Base-by-base conservation (phyloP, 768 basidiomycete genomes). In the Trametes villosa region DNA sequence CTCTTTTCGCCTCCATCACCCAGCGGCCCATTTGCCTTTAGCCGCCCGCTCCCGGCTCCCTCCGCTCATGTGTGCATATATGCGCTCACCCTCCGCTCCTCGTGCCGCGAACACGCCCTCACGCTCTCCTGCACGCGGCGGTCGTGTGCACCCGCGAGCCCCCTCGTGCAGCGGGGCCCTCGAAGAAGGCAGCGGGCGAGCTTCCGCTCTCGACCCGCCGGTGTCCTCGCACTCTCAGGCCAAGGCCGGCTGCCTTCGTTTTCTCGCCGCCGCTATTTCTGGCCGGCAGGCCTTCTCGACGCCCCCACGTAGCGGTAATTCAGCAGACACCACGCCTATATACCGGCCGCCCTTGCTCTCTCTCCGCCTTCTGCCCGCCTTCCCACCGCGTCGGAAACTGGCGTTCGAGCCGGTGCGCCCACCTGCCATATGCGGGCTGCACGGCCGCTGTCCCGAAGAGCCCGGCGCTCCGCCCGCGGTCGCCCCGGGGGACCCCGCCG, bases 21-120 rank as follows among this genome's bases (percentile, higher is more conserved):
- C 44, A 44, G 48, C 48, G 33, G 33, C 38, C 27, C 47, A 46
- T 47, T 38, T 24, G 34, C 36, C 46, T 30, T 48, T 31, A 6
- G 46, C 18, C 55, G 55, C 55, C 55, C 55, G 46, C 4, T 15
- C n/a, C 56, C 56, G 56, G 41, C 47, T 41, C 56, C 22, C 38
- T 41, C 56, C 56, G 55, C 18, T 33, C 22, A 2, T 42, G 3
- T 31, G 24, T 30, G 24, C 27, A 47, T n/a, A 12, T 12, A 15
- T 20, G 12, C 45, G 22, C 26, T 15, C 26, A 6, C 5, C 29
- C 45, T 5, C 13, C 24, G 4, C 12, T 17, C 11, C 13, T 24
- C 26, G 20, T 45, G 44, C 45, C 40, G 40, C 40, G 20, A 44
- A n/a, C 29, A 17, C 46, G 36, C 31, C 29, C 29, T 48, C 12